Evolutionary conservation across 2,329 filamentous ascomycete species (phyloP), one percentile per base, ranked within the genome.

Genomic region (Colletotrichum karsti): DNA sequence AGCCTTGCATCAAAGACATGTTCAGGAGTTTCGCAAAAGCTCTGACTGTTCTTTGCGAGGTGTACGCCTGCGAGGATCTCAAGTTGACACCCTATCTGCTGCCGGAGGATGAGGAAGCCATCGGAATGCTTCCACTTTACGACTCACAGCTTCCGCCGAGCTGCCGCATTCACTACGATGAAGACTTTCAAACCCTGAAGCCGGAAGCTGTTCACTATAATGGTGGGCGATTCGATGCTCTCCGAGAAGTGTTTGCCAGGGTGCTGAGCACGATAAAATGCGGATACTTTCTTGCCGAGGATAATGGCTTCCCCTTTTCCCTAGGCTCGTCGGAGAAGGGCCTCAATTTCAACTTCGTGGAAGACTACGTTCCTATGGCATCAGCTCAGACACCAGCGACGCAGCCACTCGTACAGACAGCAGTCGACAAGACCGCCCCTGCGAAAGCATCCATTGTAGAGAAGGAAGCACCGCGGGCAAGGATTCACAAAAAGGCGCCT

Each of bases 221-320:
- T 10, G 69, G 66, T 13, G 42, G 50, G 46, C 46, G 33, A 7
- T 44, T 63, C 9, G 33, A 58, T 37, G 18, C 30, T 28, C 61
- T 60, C 7, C 35, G 54, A 33, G 69, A 69, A 39, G 64, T 41
- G 22, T 67, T 83, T 61, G 84, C 83, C 64, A 81, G 85, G 35
- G 81, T 84, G 12, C 75, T 87, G 51, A 85, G 87, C 53, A 80
- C 85, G 51, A 76, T 86, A 13, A 81, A 81, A 54, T 85, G 84
- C 69, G 85, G 82, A 15, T 80, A 85, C 50, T 82, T 84, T 60
- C 73, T 88, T 44, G 81, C 82, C 10, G 81, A 83, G 22, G 66
- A 69, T 5, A 48, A 53, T 10, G 39, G 50, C 15, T 69, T 69
- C n/a, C 66, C 66, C 2, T 67, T 62, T 24, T 55, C 66, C 18